Conservation (phyloP, 2,329 filamentous ascomycete genomes). For the Neoascochyta sp. region DNA sequence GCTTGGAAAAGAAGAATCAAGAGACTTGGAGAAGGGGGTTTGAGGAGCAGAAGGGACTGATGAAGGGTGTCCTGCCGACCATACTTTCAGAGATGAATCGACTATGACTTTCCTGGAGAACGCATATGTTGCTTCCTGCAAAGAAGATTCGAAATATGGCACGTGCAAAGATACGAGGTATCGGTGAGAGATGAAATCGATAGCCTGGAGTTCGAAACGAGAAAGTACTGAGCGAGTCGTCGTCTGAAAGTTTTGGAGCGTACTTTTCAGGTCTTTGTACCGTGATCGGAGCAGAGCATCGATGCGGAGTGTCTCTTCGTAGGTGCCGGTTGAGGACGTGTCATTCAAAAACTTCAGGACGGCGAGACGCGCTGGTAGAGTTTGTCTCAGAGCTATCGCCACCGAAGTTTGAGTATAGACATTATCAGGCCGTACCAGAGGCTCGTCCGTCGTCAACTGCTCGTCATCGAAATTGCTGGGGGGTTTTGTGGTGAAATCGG, state of each 20-base stretch:
- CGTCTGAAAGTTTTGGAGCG: conserved; percentile 10
- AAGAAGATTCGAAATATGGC: conserved; percentile 20
- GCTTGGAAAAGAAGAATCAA: conserved; percentile 1
- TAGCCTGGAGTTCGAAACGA: conserved; percentile 15
- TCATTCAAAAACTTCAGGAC: conserved; percentile 34
- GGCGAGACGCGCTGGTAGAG: conserved; percentile 36
- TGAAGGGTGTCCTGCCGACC: conserved; percentile 14
- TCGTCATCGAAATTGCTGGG: conserved; percentile 43
- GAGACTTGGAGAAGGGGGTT: background rate
- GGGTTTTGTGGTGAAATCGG: conserved; percentile 38
- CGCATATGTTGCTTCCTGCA: conserved; percentile 21
- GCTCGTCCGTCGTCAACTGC: conserved; percentile 29
- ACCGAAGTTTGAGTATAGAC: conserved; percentile 37
- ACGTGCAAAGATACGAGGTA: conserved; percentile 26
- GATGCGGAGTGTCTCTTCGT: conserved; percentile 27
- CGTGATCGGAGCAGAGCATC: conserved; percentile 16
- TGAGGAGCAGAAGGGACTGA: background rate
- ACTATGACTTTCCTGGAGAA: conserved; percentile 25
- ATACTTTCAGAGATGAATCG: conserved; percentile 27
- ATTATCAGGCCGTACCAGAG: conserved; percentile 23
- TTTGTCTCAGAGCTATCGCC: conserved; percentile 37
- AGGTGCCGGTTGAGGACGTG: conserved; percentile 17
- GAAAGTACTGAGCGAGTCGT: conserved; percentile 2
- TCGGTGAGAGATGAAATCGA: conserved; percentile 26
- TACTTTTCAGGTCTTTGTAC: conserved; percentile 18